Evolutionary conservation across 1,139 yeast genomes (phyloP).

Genomic region (Lodderomyces pseudojiufengensis): DNA sequence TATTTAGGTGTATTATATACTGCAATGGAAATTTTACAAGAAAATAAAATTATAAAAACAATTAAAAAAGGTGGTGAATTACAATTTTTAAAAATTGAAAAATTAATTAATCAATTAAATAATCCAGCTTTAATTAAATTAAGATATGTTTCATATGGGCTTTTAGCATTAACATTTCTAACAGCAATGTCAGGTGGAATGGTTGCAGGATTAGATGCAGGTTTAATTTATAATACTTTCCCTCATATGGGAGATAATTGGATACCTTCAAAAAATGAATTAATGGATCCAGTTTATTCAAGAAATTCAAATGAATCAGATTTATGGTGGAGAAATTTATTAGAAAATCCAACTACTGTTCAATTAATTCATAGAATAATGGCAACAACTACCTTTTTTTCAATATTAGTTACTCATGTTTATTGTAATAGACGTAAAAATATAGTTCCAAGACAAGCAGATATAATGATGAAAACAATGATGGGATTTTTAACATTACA

Average conservation of each 20-base stretch:
- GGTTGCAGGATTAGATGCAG: conserved; percentile 98
- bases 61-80: conserved; percentile 44
- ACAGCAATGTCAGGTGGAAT: conserved; percentile 97
- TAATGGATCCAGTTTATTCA: conserved; percentile 72
- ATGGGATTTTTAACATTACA: conserved; percentile 84
- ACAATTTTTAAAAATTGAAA: too few species aligned
- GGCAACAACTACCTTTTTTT: conserved; percentile 76
- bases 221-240: conserved; percentile 90
- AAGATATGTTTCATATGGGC: conserved; percentile 50
- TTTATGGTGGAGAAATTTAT: conserved; percentile 83
- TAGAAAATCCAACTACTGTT: conserved; percentile 96
- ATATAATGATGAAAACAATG: conserved; percentile 56
- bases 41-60: conserved; percentile 52
- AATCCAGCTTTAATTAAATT: conserved; percentile 55
- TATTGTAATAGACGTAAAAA: conserved; percentile 54
- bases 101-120: conserved; percentile 47
- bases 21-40: conserved; percentile 78
- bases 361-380: conserved; percentile 86
- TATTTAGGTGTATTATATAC: conserved; percentile 90
- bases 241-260: conserved; percentile 91
- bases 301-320: conserved; percentile 68
- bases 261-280: conserved; percentile 69
- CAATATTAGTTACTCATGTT: conserved; percentile 65
- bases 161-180: conserved; percentile 67
- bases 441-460: conserved; percentile 55